Conservation (phyloP, 2,329 filamentous ascomycete genomes). For the Scytalidium sp. region DNA sequence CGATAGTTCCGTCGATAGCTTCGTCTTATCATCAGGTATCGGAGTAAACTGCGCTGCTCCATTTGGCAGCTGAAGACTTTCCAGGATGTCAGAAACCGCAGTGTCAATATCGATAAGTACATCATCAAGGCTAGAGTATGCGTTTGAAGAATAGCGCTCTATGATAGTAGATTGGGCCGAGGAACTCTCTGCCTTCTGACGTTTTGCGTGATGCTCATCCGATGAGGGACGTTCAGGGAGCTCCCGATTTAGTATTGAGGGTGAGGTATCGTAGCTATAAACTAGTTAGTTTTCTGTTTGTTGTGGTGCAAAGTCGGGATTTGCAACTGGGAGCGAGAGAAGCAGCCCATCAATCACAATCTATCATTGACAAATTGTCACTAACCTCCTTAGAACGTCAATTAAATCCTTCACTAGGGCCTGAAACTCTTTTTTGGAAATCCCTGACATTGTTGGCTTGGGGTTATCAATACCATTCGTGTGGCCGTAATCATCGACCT, state of each 20-base stretch:
- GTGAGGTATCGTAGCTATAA: conserved; percentile 50
- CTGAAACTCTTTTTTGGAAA: conserved; percentile 27
- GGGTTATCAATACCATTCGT: conserved; percentile 21
- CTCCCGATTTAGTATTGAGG: conserved; percentile 53
- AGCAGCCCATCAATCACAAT: not conserved
- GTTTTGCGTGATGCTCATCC: conserved; percentile 55
- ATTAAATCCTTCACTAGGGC: conserved; percentile 39
- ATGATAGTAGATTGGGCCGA: conserved; percentile 39
- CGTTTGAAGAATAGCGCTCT: conserved; percentile 33
- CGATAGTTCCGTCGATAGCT: conserved; percentile 21
- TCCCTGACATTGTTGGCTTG: conserved; percentile 12
- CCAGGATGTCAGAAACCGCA: conserved; percentile 45
- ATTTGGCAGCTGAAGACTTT: conserved; percentile 41
- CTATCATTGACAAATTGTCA: conserved; percentile 6
- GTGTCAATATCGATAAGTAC: conserved; percentile 56
- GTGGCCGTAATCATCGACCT: conserved; percentile 32
- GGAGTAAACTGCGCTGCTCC: conserved; percentile 19
- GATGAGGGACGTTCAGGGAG: conserved; percentile 41
- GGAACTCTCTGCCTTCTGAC: conserved; percentile 53
- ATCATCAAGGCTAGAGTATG: conserved; percentile 61
- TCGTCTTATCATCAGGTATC: conserved; percentile 14
- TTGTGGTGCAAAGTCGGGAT: not conserved
- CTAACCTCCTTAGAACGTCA: conserved; percentile 41
- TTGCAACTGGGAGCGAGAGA: not conserved
- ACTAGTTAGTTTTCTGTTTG: conserved; percentile 17